Conservation (phyloP, 2,329 filamentous ascomycete genomes). For the Fusarium penzigii region DNA sequence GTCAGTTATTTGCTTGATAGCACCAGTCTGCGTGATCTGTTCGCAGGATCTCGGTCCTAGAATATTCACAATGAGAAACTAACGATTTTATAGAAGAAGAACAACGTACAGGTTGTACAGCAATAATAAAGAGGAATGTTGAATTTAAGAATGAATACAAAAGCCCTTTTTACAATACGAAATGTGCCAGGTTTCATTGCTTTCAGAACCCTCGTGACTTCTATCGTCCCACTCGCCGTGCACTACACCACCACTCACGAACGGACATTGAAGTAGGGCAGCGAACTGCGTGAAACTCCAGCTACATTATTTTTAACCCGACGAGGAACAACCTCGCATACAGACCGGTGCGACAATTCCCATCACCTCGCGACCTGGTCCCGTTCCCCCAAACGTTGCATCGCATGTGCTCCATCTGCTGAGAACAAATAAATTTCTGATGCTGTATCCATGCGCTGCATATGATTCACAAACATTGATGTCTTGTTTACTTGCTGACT, state of each 20-base stretch:
- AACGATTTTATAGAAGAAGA: constrained; percentile 67
- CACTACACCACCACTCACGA: not conserved
- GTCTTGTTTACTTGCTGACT: constrained; percentile 47
- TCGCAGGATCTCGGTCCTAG: not conserved
- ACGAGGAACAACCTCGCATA: not conserved
- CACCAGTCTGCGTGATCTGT: not conserved
- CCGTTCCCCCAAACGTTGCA: too few relatives aligned
- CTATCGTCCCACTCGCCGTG: not conserved
- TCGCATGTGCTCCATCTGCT: not conserved
- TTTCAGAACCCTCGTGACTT: not conserved
- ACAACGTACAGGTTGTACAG: constrained; percentile 85
- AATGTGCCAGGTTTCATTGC: not conserved
- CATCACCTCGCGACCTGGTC: not conserved
- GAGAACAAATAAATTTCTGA: not conserved
- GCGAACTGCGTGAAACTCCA: not conserved
- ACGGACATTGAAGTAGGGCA: not conserved
- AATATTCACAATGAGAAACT: not conserved
- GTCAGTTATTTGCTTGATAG: constrained; percentile 45
- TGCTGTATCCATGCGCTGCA: not conserved
- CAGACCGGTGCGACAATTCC: not conserved
- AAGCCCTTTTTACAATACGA: constrained; percentile 1
- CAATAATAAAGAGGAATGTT: constrained; percentile 47
- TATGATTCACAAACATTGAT: constrained; percentile 29
- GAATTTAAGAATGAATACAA: constrained; percentile 15
- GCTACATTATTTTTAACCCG: not conserved